Evolutionary conservation across 2,329 filamentous ascomycete species (phyloP).

Genomic region (Amphichorda felina): DNA sequence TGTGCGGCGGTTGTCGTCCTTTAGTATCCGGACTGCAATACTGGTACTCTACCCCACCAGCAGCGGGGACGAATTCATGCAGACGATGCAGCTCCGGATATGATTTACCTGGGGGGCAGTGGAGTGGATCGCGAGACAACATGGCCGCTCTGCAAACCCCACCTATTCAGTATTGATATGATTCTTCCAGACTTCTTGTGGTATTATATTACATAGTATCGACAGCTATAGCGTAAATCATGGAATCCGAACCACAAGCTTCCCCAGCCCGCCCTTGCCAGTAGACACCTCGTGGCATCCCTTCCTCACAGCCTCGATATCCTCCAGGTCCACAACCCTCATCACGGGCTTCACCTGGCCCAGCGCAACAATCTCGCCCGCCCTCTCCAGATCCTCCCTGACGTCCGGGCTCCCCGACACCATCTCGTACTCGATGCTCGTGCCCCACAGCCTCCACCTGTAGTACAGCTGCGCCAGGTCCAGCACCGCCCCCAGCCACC

Average conservation of each 20-base stretch:
- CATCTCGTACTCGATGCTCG: constrained; percentile 28
- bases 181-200: too few species aligned
- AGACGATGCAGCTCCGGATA: too few species aligned
- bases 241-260: constrained; percentile 24
- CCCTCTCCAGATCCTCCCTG: constrained; percentile 28
- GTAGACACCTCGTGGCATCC: constrained; percentile 26
- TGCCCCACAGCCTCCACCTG: constrained; percentile 28
- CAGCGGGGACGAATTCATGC: too few species aligned
- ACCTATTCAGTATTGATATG: too few species aligned
- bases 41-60: too few species aligned
- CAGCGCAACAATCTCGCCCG: constrained; percentile 25
- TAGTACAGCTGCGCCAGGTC: constrained; percentile 27
- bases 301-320: constrained; percentile 28
- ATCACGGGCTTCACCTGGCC: constrained; percentile 30
- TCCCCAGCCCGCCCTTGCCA: constrained; percentile 30
- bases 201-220: too few species aligned
- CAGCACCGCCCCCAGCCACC: constrained; percentile 23
- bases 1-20: too few species aligned
- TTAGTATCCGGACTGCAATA: too few species aligned
- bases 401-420: constrained; percentile 29
- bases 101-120: too few species aligned
- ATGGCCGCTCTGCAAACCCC: too few species aligned
- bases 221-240: too few species aligned
- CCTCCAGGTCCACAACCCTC: constrained; percentile 24
- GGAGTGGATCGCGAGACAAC: too few species aligned